Conservation (phyloP, 1,284 basidiomycete species). For the Takashimella koratensis region DNA sequence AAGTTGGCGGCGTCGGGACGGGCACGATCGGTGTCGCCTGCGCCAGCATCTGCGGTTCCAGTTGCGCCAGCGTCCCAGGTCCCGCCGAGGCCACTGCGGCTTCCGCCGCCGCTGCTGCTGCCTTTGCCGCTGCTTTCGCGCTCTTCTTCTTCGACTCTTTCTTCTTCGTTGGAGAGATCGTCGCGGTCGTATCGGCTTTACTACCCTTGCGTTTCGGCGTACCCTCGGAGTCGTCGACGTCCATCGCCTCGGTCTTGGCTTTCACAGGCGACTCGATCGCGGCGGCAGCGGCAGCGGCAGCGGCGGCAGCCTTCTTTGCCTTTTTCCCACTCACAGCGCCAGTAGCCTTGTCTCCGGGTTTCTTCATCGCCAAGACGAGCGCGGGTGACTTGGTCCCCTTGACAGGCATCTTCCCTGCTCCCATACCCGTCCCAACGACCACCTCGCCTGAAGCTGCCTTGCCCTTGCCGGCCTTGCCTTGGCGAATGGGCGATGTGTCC, state of each 20-base stretch:
- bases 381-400: constrained; percentile 20
- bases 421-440: constrained; percentile 2
- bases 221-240: constrained; percentile 9
- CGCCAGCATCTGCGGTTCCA: background rate
- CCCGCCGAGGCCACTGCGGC: background rate
- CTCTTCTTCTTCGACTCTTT: constrained; percentile 28
- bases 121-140: constrained; percentile 1
- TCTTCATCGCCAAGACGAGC: constrained; percentile 11
- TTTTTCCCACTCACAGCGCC: constrained; percentile 1
- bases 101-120: background rate
- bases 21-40: background rate
- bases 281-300: background rate
- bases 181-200: constrained; percentile 1
- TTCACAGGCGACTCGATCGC: background rate
- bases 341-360: constrained; percentile 1
- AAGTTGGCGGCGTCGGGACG: too few relatives aligned
- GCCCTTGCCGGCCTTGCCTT: constrained; percentile 4
- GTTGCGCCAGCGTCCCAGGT: constrained; percentile 2
- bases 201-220: background rate
- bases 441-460: background rate
- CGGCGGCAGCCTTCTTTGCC: constrained; percentile 5
- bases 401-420: constrained; percentile 7
- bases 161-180: constrained; percentile 9
- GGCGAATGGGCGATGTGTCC: background rate
- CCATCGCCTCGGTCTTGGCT: constrained; percentile 17